Percentiles rank a stretch among this genome's conserved stretches.
Conservation (phyloP, 2,329 filamentous ascomycete species). For the Nemania serpens region DNA sequence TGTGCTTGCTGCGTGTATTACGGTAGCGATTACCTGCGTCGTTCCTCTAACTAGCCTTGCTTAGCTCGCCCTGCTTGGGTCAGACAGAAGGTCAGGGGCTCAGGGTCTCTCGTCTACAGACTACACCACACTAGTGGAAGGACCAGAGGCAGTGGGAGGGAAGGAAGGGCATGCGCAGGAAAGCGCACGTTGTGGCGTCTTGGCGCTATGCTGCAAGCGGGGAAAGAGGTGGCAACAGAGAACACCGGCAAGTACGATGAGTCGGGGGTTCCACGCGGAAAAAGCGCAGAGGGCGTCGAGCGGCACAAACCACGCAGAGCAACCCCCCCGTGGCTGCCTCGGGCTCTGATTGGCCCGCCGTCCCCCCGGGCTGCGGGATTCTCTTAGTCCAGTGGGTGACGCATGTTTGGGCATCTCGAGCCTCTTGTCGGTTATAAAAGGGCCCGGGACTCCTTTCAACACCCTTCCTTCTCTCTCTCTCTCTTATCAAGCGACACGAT, state of each 20-base stretch:
- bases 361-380: slow-evolving; percentile 2
- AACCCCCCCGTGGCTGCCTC: neutral
- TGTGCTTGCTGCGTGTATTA: slow-evolving; percentile 31
- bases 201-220: slow-evolving; percentile 1
- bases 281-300: slow-evolving; percentile 20
- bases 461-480: neutral
- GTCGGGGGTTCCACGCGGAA: slow-evolving; percentile 14
- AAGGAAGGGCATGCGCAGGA: neutral
- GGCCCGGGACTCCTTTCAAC: neutral
- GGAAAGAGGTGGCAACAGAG: neutral
- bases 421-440: slow-evolving; percentile 17
- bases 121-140: too few species aligned
- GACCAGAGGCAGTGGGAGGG: neutral
- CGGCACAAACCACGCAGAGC: slow-evolving; percentile 25
- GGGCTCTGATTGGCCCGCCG: slow-evolving; percentile 7
- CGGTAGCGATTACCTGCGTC: slow-evolving; percentile 1
- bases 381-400: slow-evolving; percentile 6
- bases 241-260: neutral
- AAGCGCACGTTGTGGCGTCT: neutral
- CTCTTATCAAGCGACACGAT: neutral
- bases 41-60: neutral
- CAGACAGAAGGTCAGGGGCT: neutral
- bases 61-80: neutral
- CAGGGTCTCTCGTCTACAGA: neutral
- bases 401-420: neutral